A percentile compares a stretch with the other conserved stretches of the same genome.
These are phyloP conservation scores for Zea luxurians DNA, from an alignment of 176 grass and related monocot species.

Conservation along the genomic window DNA sequence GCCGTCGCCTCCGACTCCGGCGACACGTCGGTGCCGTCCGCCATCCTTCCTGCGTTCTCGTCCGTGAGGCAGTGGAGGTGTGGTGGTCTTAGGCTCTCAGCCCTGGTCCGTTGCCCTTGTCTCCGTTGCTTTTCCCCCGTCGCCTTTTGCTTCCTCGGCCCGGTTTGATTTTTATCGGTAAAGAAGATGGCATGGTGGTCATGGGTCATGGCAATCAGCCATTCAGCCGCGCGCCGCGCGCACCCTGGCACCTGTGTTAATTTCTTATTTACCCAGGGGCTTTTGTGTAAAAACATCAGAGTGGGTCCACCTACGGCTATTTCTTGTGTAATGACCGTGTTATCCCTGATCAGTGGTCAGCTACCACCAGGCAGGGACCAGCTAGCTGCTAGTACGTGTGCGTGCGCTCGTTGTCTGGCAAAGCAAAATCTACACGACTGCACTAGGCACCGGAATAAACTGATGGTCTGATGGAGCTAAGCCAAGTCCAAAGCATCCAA, in stretches of 20 bases:
- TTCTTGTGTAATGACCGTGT: not conserved
- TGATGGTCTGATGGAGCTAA: not conserved
- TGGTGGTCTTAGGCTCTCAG: conserved; percentile 12
- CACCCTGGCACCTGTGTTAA: not conserved
- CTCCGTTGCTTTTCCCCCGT: conserved; percentile 20
- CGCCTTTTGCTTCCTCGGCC: conserved; percentile 5
- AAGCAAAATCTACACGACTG: not conserved
- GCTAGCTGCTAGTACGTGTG: too few relatives aligned
- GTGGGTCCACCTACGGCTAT: conserved; percentile 6
- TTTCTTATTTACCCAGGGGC: not conserved
- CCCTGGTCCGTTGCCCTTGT: not conserved
- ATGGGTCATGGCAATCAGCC: not conserved
- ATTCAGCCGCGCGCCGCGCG: not conserved
- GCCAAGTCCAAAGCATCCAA: not conserved
- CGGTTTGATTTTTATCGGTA: conserved; percentile 41
- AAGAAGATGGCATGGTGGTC: conserved; percentile 2
- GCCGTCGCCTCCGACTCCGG: conserved; percentile 25
- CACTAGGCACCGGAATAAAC: not conserved
- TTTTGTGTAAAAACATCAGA: not conserved
- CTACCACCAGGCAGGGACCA: not conserved
- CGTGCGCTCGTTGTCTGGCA: too few relatives aligned
- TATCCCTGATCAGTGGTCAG: conserved; percentile 29
- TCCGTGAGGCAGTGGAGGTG: conserved; percentile 23
- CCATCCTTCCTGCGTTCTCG: conserved; percentile 27
- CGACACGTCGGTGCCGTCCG: conserved; percentile 29